phyloP scores from a whole-genome alignment of 768 basidiomycete genomes.

The Lactifluus subvellereus region DNA sequence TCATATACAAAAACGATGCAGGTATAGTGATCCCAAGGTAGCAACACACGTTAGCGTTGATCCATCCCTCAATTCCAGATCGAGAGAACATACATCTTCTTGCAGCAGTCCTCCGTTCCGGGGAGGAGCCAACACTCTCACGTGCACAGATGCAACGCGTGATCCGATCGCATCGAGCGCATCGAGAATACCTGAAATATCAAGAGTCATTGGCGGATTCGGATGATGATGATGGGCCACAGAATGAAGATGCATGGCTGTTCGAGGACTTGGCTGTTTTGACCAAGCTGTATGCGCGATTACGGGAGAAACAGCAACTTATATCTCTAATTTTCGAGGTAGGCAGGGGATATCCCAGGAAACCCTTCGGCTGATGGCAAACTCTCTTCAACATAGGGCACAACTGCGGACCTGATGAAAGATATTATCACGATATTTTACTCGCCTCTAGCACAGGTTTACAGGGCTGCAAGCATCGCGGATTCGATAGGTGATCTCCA shows the following conservation, averaged over 20 bases:
- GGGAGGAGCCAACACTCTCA: conserved; percentile 67
- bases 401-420: conserved; percentile 90
- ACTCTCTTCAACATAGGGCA: conserved; percentile 52
- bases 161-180: conserved; percentile 69
- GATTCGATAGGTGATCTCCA: conserved; percentile 91
- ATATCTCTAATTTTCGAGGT: conserved; percentile 95
- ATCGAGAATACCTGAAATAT: conserved; percentile 63
- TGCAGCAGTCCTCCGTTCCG: conserved; percentile 71
- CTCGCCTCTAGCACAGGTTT: conserved; percentile 91
- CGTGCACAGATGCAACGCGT: conserved; percentile 78
- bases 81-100: conserved; percentile 70
- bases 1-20: conserved; percentile 73
- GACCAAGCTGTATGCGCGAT: conserved; percentile 66
- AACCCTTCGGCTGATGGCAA: background rate
- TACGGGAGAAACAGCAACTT: conserved; percentile 86
- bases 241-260: conserved; percentile 94
- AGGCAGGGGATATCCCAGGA: conserved; percentile 23
- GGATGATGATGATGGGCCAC: conserved; percentile 89
- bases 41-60: conserved; percentile 2
- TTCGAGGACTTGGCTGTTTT: conserved; percentile 87
- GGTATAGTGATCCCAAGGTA: conserved; percentile 40
- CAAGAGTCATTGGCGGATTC: conserved; percentile 65
- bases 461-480: conserved; percentile 93
- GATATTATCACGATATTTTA: conserved; percentile 99
- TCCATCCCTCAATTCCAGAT: conserved; percentile 34